Conservation (phyloP, 225 moss, liverwort and hornwort species). For the Takakia lepidozioides region DNA sequence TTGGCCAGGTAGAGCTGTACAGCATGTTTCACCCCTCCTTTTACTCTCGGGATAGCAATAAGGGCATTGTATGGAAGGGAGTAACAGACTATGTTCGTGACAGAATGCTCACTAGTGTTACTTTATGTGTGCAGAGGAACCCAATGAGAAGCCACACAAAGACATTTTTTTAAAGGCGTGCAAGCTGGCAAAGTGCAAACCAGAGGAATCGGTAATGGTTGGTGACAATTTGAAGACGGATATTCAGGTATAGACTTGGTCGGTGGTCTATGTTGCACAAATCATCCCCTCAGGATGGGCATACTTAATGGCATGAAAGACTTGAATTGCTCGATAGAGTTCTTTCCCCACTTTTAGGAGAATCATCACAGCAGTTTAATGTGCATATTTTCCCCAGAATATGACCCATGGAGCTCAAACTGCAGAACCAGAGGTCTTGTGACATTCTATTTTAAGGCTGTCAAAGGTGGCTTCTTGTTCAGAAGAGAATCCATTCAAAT, state of each 20-base stretch:
- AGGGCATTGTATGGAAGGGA: no score
- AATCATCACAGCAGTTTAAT: no score
- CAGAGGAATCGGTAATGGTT: conserved; percentile 79
- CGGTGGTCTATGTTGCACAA: background rate
- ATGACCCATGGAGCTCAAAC: background rate
- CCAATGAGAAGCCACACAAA: conserved; percentile 68
- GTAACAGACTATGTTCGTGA: no score
- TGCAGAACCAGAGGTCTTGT: background rate
- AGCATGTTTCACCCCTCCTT: no score
- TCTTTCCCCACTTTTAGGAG: no score
- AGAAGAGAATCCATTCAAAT: background rate
- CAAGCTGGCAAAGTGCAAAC: conserved; percentile 52
- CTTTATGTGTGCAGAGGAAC: conserved; percentile 92
- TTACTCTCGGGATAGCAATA: no score
- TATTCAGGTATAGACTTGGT: conserved; percentile 42
- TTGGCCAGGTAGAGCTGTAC: no score
- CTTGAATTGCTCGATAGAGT: no score
- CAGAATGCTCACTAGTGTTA: no score
- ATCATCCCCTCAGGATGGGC: background rate
- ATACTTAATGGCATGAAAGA: background rate
- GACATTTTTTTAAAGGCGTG: conserved; percentile 88
- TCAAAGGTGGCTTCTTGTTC: background rate
- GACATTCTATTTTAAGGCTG: background rate
- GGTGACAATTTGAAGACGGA: conserved; percentile 93
- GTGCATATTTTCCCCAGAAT: no score